Percentiles rank a stretch among this genome's conserved stretches.
These are phyloP conservation scores for Backusella tarrabulga DNA, from an alignment of 192 early-diverging fungal species.

Conservation along the genomic window DNA sequence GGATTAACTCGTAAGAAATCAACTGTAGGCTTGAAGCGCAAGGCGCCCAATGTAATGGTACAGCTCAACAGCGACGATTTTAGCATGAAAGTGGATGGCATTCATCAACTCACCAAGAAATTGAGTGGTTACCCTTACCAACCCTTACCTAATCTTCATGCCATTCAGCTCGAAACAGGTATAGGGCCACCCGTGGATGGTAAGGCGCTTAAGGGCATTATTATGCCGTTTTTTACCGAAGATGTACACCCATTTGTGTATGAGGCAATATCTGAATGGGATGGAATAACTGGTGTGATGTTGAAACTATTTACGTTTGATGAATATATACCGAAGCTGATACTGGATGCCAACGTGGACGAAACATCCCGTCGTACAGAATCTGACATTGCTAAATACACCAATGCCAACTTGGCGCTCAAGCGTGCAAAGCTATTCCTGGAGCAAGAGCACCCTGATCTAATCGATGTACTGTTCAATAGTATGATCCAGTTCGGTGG, in stretches of 20 bases:
- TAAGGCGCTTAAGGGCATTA: slow-evolving; percentile 1
- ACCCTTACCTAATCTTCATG: background rate
- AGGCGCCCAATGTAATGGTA: slow-evolving; percentile 14
- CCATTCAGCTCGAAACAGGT: slow-evolving; percentile 15
- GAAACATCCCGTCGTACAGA: background rate
- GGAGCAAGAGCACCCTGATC: background rate
- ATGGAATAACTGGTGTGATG: slow-evolving; percentile 4
- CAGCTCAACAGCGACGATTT: slow-evolving; percentile 19
- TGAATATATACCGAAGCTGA: slow-evolving; percentile 14
- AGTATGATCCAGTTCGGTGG: background rate
- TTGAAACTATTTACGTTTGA: slow-evolving; percentile 29
- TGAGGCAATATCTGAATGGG: slow-evolving; percentile 21
- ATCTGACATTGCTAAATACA: slow-evolving; percentile 1
- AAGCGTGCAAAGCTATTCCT: slow-evolving; percentile 15
- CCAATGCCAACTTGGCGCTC: slow-evolving; percentile 5
- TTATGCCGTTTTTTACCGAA: background rate
- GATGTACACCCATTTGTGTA: background rate
- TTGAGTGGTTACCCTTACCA: slow-evolving; percentile 8
- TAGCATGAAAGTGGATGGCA: background rate
- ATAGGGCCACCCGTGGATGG: slow-evolving; percentile 15
- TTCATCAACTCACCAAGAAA: slow-evolving; percentile 9
- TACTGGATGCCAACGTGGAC: slow-evolving; percentile 19
- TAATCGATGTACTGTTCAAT: slow-evolving; percentile 13
- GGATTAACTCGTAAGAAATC: slow-evolving; percentile 22
- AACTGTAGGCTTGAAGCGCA: slow-evolving; percentile 14